Evolutionary conservation across 2,329 filamentous ascomycete species (phyloP), one percentile per base, ranked within the genome.

Genomic region (Aspergillus neoniger): DNA sequence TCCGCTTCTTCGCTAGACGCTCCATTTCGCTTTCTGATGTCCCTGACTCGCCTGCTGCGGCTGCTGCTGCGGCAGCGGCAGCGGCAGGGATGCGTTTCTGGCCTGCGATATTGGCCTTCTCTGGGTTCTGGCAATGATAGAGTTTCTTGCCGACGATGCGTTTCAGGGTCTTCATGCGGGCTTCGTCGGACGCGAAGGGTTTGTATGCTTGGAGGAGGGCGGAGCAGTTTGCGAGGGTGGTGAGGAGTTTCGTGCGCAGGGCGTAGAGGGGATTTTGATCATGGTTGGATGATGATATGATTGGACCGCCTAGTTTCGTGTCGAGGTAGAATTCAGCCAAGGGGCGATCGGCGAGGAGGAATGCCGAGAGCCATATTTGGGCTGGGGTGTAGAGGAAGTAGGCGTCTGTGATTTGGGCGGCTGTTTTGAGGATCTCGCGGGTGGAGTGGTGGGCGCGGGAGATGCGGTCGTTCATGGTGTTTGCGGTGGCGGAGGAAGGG

Each of bases 371-470:
- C 88, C 93, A 93, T 73, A 98, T 96, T 75, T 99, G 95, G 23
- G 91, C 90, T 0, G 95, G 95, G 0, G 94, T 94, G 78, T 91
- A 98, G 76, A 96, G 89, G 78, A 98, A 97, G 79, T 98, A 98
- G n/a, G 87, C 92, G 70, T 99, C 95, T 25, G 94, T 96, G 63
- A 97, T 84, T 54, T 96, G 81, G 0, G 92, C 91, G 59, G 91
- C 90, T 57, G 88, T 89, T 72, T 91, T 91, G 57, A 96, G 85
- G 50, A 91, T 83, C 19, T 88, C 86, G 44, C 90, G 85, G 0
- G 93, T 90, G 55, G 83, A 84, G n/a, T 82, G 81, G 72, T 96
- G 92, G 0, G 91, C 91, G 10, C 82, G 81, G 28, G 79, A 79
- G 54, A 87, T 80, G 19, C 86, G 80, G 59, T 81, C 74, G 25